Conservation (phyloP, 176 grass and related monocot genomes). For the Oryza meyeriana region DNA sequence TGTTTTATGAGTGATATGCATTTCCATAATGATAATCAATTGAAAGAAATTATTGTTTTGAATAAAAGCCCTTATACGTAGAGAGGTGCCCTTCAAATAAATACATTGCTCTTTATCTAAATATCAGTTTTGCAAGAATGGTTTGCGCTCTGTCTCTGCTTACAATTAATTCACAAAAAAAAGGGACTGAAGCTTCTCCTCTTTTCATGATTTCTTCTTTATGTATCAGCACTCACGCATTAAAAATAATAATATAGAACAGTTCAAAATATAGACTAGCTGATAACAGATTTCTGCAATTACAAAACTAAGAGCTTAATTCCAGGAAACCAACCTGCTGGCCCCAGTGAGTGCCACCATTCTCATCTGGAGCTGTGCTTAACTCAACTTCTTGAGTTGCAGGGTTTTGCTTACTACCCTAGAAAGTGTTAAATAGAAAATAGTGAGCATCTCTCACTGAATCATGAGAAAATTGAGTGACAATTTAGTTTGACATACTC, state of each 20-base stretch:
- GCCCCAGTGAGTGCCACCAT: conserved; percentile 85
- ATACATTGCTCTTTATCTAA: neutral
- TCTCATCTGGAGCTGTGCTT: conserved; percentile 74
- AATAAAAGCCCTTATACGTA: conserved; percentile 1
- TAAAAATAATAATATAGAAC: neutral
- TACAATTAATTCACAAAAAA: neutral
- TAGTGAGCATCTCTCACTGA: conserved; percentile 6
- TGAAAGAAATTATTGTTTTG: neutral
- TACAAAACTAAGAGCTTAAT: neutral
- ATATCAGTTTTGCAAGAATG: neutral
- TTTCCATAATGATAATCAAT: neutral
- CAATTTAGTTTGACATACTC: conserved; percentile 46
- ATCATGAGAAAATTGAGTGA: neutral
- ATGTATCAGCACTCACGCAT: neutral
- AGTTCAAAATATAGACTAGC: neutral
- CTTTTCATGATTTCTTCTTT: neutral
- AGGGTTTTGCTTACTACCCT: conserved; percentile 71
- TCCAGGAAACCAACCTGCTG: conserved; percentile 72
- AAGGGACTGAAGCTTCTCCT: neutral
- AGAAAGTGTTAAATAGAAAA: conserved; percentile 11
- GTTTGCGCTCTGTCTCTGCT: neutral
- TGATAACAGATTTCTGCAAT: conserved; percentile 7
- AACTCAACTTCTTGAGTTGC: conserved; percentile 71
- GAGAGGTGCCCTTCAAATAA: neutral
- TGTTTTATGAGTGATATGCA: neutral